phyloP scores from a whole-genome alignment of 2,329 filamentous ascomycete species.

The Aspergillus jensenii region DNA sequence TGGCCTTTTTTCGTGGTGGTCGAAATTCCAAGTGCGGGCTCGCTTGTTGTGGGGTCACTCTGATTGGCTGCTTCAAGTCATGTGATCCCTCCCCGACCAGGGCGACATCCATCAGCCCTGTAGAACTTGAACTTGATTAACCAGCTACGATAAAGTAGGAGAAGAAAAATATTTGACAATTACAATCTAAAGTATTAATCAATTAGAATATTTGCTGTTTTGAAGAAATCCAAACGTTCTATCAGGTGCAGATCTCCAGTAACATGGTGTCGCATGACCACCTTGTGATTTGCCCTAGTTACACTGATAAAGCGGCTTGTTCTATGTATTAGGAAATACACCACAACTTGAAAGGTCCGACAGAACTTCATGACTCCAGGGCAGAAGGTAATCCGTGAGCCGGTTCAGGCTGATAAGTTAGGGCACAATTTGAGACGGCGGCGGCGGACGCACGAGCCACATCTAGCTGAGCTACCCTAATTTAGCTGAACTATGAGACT shows the following conservation, averaged over 20 bases:
- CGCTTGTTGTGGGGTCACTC: constrained; percentile 26
- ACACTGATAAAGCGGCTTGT: neutral
- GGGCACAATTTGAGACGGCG: neutral
- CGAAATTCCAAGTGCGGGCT: constrained; percentile 37
- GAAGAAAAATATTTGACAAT: too few species aligned
- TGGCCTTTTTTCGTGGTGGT: constrained; percentile 27
- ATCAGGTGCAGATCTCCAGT: neutral
- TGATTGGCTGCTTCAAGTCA: constrained; percentile 27
- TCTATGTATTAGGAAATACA: neutral
- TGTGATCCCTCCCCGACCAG: constrained; percentile 1
- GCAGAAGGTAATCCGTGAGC: too few species aligned
- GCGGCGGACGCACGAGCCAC: neutral
- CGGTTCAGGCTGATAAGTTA: neutral
- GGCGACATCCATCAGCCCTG: neutral
- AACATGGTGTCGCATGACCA: neutral
- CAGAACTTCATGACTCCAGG: too few species aligned
- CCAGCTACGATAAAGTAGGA: too few species aligned
- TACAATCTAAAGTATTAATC: neutral
- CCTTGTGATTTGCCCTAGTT: neutral
- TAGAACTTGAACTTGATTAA: too few species aligned
- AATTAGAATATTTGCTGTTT: neutral
- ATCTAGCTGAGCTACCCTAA: neutral
- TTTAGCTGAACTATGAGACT: neutral
- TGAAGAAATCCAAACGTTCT: too few species aligned
- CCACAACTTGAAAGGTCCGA: too few species aligned